A percentile compares a stretch with the other conserved stretches of the same genome.
These are phyloP conservation scores for Penicillium coffeae DNA, from an alignment of 495 filamentous ascomycete genomes.

Conservation along the genomic window DNA sequence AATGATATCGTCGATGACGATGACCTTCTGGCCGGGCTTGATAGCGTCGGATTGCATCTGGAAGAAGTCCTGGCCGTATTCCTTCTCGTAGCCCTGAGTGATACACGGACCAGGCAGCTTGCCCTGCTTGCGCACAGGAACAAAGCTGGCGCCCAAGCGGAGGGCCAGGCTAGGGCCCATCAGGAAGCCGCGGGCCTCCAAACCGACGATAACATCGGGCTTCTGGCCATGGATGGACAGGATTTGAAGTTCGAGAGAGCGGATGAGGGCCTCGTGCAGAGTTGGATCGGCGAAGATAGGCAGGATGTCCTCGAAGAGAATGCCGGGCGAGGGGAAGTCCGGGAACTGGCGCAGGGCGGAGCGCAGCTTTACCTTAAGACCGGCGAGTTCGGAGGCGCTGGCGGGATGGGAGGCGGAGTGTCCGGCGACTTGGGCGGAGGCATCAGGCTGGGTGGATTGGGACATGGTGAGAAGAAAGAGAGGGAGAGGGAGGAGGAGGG, in stretches of 20 bases:
- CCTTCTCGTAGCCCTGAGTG: slow-evolving; percentile 83
- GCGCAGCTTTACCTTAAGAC: slow-evolving; percentile 79
- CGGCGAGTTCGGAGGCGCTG: slow-evolving; percentile 83
- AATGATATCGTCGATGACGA: slow-evolving; percentile 97
- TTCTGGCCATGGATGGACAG: slow-evolving; percentile 50
- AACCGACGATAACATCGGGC: slow-evolving; percentile 86
- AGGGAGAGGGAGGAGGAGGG: slow-evolving; percentile 24
- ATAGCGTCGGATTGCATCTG: slow-evolving; percentile 88
- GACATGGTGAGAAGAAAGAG: slow-evolving; percentile 52
- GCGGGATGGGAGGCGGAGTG: slow-evolving; percentile 54
- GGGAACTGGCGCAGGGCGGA: slow-evolving; percentile 68
- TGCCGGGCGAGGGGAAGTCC: slow-evolving; percentile 91
- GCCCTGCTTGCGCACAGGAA: slow-evolving; percentile 91
- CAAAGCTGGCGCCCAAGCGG: slow-evolving; percentile 81
- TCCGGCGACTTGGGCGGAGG: slow-evolving; percentile 47
- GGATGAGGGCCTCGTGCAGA: slow-evolving; percentile 72
- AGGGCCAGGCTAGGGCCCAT: slow-evolving; percentile 90
- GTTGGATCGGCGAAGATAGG: slow-evolving; percentile 84
- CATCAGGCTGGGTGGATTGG: slow-evolving; percentile 47
- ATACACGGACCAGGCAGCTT: slow-evolving; percentile 89
- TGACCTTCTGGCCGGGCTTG: slow-evolving; percentile 79
- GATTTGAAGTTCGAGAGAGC: slow-evolving; percentile 83
- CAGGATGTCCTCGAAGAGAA: slow-evolving; percentile 98
- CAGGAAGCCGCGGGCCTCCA: slow-evolving; percentile 93
- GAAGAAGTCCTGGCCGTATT: slow-evolving; percentile 95